These are phyloP conservation scores for Didymellaceae sp. DNA, from an alignment of 2,329 filamentous ascomycete genomes.

Conservation along the genomic window DNA sequence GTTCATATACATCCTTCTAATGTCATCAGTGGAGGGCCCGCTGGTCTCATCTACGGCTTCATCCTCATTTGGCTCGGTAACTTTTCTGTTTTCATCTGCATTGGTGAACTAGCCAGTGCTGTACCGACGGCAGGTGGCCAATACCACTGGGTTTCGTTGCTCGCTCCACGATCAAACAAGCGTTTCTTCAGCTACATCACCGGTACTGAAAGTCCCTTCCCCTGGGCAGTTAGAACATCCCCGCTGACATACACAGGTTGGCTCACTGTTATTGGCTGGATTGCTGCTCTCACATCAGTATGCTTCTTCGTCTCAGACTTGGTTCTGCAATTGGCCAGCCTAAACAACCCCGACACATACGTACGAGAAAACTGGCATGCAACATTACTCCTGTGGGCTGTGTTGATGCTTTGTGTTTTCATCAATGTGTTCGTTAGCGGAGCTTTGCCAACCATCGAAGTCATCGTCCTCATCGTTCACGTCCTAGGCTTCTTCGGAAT, in stretches of 20 bases:
- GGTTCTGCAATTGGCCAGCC: conserved; percentile 40
- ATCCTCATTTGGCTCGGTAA: conserved; percentile 47
- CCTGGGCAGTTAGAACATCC: too few relatives aligned
- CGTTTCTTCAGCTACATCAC: conserved; percentile 55
- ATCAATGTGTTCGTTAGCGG: conserved; percentile 58
- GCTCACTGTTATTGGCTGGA: conserved; percentile 55
- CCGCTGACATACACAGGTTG: conserved; percentile 44
- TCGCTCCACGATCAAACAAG: conserved; percentile 51
- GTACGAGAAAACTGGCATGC: conserved; percentile 55
- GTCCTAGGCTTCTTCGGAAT: conserved; percentile 61
- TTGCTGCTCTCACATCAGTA: conserved; percentile 47
- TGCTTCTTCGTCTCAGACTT: conserved; percentile 46
- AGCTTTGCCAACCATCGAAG: conserved; percentile 58
- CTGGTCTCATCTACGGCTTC: conserved; percentile 48
- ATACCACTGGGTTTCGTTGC: conserved; percentile 52
- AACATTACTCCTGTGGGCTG: conserved; percentile 57
- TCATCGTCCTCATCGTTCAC: conserved; percentile 57
- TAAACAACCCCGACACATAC: conserved; percentile 52
- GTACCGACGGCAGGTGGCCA: conserved; percentile 50
- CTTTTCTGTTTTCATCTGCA: conserved; percentile 46
- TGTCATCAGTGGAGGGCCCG: conserved; percentile 41
- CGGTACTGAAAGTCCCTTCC: conserved; percentile 21
- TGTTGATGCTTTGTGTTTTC: conserved; percentile 49
- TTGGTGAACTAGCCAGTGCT: conserved; percentile 48
- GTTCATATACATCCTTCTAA: conserved; percentile 3